These are phyloP conservation scores for Scytalidium lignicola DNA, from an alignment of 2,329 filamentous ascomycete genomes.

Conservation along the genomic window DNA sequence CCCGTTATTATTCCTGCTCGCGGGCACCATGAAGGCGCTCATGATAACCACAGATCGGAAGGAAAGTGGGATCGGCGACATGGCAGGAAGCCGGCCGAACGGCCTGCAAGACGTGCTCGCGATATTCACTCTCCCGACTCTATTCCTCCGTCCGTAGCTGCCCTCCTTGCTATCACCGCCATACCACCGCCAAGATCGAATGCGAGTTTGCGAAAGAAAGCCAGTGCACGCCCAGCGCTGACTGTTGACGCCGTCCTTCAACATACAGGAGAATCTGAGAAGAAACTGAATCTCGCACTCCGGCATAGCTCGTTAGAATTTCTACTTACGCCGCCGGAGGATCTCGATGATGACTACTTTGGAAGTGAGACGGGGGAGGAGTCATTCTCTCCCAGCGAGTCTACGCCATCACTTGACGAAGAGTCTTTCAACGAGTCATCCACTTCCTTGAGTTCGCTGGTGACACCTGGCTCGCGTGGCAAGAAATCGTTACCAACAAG, in stretches of 20 bases:
- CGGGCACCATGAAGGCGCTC: conserved; percentile 14
- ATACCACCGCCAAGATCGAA: conserved; percentile 44
- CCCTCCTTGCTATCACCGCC: conserved; percentile 55
- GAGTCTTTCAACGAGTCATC: conserved; percentile 41
- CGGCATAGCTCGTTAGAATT: conserved; percentile 53
- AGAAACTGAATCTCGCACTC: conserved; percentile 51
- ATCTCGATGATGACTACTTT: conserved; percentile 39
- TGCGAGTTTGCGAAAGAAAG: conserved; percentile 11
- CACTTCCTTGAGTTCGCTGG: conserved; percentile 21
- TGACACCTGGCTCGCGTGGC: conserved; percentile 27
- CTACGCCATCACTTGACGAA: conserved; percentile 51
- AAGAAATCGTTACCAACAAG: conserved; percentile 38
- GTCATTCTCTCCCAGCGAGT: conserved; percentile 51
- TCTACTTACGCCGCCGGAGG: conserved; percentile 56
- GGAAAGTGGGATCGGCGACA: conserved; percentile 14
- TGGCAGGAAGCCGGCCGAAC: conserved; percentile 10
- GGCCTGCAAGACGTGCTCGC: conserved; percentile 27
- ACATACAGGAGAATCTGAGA: conserved; percentile 43
- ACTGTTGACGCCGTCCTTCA: conserved; percentile 53
- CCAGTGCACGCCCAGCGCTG: conserved; percentile 31
- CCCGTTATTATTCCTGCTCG: conserved; percentile 26
- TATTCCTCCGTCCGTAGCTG: conserved; percentile 54
- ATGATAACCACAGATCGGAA: conserved; percentile 16
- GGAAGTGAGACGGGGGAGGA: conserved; percentile 48
- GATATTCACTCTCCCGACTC: conserved; percentile 47